A percentile compares a stretch with the other conserved stretches of the same genome.
Evolutionary conservation across 805 yeast species (phyloP).

Genomic region (Nakazawaea ambrosiae): DNA sequence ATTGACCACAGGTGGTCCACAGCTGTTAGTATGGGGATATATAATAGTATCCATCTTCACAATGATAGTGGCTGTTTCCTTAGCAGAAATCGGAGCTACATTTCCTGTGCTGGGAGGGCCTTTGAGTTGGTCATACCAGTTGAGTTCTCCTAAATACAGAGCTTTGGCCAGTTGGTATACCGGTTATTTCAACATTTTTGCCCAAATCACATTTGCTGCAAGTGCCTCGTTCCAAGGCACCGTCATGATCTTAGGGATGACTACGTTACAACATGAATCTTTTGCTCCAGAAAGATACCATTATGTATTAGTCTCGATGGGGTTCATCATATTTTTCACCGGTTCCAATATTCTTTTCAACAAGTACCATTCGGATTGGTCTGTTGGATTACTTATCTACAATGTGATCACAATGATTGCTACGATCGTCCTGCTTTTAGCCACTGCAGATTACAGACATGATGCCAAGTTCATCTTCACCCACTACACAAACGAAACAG

Average conservation of each 20-base stretch:
- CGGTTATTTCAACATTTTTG: slow-evolving; percentile 23
- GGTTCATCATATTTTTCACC: slow-evolving; percentile 18
- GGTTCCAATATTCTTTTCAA: slow-evolving; percentile 17
- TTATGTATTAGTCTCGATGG: slow-evolving; percentile 17
- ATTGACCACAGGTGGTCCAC: slow-evolving; percentile 19
- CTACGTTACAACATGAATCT: slow-evolving; percentile 14
- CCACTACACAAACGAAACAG: slow-evolving; percentile 17
- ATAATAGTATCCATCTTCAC: slow-evolving; percentile 19
- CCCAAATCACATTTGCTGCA: slow-evolving; percentile 20
- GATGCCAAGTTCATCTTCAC: slow-evolving; percentile 20
- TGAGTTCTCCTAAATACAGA: slow-evolving; percentile 20
- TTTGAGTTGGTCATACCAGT: slow-evolving; percentile 26
- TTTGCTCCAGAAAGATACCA: slow-evolving; percentile 15
- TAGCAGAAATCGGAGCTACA: slow-evolving; percentile 27
- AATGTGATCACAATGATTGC: slow-evolving; percentile 16
- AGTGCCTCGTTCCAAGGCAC: slow-evolving; percentile 21
- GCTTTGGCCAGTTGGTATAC: slow-evolving; percentile 23
- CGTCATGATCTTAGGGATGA: slow-evolving; percentile 17
- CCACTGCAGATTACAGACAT: slow-evolving; percentile 17
- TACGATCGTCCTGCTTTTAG: slow-evolving; percentile 16
- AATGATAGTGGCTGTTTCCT: slow-evolving; percentile 17
- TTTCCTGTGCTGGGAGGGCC: slow-evolving; percentile 29
- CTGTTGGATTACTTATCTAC: slow-evolving; percentile 14
- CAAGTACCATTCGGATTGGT: slow-evolving; percentile 18
- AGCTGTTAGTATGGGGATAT: slow-evolving; percentile 21